Evolutionary conservation across 345 rosid species (phyloP).

Genomic region (Citrus unshiu): DNA sequence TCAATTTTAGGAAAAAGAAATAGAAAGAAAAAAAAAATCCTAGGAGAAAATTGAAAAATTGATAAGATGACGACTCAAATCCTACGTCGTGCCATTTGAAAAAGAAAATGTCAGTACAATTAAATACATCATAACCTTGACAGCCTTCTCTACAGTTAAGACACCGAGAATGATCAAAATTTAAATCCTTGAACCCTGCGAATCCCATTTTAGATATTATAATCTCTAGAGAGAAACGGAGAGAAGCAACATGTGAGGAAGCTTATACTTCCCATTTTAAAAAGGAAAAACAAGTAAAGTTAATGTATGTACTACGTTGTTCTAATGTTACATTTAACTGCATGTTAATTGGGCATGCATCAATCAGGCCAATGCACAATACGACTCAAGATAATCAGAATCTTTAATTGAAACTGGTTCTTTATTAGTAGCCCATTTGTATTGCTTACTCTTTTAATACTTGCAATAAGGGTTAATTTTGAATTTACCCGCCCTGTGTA

Average conservation of each 20-base stretch:
- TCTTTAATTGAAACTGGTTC: not conserved
- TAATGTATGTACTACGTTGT: not conserved
- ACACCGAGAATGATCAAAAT: no score
- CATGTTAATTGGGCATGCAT: not conserved
- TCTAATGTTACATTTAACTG: no score
- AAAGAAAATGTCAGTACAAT: no score
- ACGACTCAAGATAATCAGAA: not conserved
- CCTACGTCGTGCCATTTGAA: not conserved
- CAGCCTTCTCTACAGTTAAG: not conserved
- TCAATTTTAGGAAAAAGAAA: not conserved
- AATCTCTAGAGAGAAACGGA: not conserved
- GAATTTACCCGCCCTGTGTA: no score
- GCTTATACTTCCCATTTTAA: not conserved
- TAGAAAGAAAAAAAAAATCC: not conserved
- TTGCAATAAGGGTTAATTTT: no score
- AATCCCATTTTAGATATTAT: not conserved
- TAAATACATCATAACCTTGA: not conserved
- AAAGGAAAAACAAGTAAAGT: not conserved
- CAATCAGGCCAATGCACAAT: not conserved
- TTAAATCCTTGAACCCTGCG: no score
- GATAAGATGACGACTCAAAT: not conserved
- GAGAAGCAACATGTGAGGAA: not conserved
- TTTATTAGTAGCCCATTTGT: not conserved
- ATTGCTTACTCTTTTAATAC: not conserved
- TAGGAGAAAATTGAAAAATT: not conserved